These are phyloP conservation scores for Boletus smithii DNA, from an alignment of 1,284 basidiomycete genomes.

Conservation along the genomic window DNA sequence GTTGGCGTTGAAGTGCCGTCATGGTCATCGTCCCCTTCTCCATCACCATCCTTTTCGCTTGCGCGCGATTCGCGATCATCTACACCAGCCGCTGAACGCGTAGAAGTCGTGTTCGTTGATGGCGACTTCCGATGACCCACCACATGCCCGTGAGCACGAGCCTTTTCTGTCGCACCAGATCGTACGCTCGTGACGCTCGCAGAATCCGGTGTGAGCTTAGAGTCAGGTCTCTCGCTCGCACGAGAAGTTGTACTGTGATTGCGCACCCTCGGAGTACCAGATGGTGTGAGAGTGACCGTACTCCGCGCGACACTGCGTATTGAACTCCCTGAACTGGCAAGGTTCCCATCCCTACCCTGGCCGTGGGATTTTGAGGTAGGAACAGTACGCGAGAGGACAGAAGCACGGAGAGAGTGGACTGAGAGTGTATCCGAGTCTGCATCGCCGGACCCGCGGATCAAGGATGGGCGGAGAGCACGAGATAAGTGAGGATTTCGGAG, in stretches of 20 bases:
- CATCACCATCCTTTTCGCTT: slow-evolving; percentile 7
- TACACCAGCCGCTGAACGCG: not conserved
- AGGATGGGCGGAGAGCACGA: slow-evolving; percentile 31
- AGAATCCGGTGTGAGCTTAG: slow-evolving; percentile 55
- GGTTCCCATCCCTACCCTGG: slow-evolving; percentile 25
- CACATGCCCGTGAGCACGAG: slow-evolving; percentile 13
- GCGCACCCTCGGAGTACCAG: slow-evolving; percentile 25
- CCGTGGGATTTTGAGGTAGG: slow-evolving; percentile 29
- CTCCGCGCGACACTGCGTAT: slow-evolving; percentile 47
- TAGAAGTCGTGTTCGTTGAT: slow-evolving; percentile 12
- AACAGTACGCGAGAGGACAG: slow-evolving; percentile 51
- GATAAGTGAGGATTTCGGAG: slow-evolving; percentile 30
- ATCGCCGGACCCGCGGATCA: slow-evolving; percentile 30
- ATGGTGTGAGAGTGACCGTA: slow-evolving; percentile 35
- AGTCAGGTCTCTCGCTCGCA: slow-evolving; percentile 51
- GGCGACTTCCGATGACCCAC: slow-evolving; percentile 25
- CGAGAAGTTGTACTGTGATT: slow-evolving; percentile 28
- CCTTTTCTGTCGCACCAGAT: slow-evolving; percentile 25
- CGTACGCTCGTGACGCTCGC: slow-evolving; percentile 23
- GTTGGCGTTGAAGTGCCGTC: slow-evolving; percentile 21
- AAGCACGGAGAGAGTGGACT: slow-evolving; percentile 55
- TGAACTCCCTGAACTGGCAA: slow-evolving; percentile 33
- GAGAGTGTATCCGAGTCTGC: slow-evolving; percentile 45
- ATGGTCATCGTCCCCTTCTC: slow-evolving; percentile 15
- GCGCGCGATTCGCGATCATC: slow-evolving; percentile 1